Evolutionary conservation across 2,329 filamentous ascomycete species (phyloP).

Genomic region (Talaromyces rugulosus): DNA sequence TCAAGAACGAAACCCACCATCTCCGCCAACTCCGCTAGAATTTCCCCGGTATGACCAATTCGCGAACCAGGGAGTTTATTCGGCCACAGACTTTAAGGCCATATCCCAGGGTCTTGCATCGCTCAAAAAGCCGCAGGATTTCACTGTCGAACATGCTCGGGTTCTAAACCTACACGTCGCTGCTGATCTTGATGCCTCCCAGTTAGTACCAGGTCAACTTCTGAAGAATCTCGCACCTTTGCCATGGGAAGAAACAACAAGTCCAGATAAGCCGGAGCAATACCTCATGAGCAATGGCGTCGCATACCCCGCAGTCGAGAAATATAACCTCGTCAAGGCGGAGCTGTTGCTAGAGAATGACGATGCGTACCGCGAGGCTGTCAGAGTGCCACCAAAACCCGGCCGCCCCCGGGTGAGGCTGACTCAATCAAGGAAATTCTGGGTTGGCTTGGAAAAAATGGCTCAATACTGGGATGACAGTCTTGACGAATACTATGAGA

Average conservation of each 20-base stretch:
- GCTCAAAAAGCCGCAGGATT: conserved; percentile 38
- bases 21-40: conserved; percentile 47
- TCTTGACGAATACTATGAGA: conserved; percentile 52
- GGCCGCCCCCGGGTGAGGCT: conserved; percentile 47
- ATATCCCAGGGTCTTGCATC: conserved; percentile 43
- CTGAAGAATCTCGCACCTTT: conserved; percentile 34
- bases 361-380: conserved; percentile 54
- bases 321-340: conserved; percentile 45
- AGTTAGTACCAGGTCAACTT: conserved; percentile 33
- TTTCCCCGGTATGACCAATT: conserved; percentile 47
- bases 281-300: conserved; percentile 46
- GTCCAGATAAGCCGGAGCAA: conserved; percentile 22
- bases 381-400: conserved; percentile 42
- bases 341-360: conserved; percentile 55
- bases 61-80: conserved; percentile 24
- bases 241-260: conserved; percentile 26
- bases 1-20: conserved; percentile 46
- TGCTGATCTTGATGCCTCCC: conserved; percentile 29
- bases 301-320: conserved; percentile 44
- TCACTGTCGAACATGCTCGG: conserved; percentile 34
- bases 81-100: conserved; percentile 32
- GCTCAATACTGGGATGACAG: conserved; percentile 61
- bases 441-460: conserved; percentile 55
- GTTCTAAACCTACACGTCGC: conserved; percentile 40
- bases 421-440: conserved; percentile 58